Evolutionary conservation across 129 eudicot species (phyloP).

Genomic region (Lactuca sativa): DNA sequence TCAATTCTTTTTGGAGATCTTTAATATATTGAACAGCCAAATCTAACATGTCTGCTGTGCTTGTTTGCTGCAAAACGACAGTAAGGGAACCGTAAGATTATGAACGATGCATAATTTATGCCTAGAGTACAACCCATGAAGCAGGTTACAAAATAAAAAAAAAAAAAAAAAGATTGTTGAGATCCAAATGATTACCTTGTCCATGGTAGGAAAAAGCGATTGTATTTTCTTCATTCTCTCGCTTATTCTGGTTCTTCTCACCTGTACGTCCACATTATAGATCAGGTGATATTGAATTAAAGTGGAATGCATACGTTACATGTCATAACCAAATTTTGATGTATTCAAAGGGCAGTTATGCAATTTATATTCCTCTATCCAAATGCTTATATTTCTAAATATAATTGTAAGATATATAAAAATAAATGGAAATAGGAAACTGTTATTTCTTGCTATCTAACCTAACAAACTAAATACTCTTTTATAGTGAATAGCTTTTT

Average conservation of each 20-base stretch:
- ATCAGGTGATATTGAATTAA: not conserved
- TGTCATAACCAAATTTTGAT: too few relatives aligned
- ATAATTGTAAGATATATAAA: too few relatives aligned
- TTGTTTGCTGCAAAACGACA: constrained; percentile 69
- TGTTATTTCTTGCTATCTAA: too few relatives aligned
- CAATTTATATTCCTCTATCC: too few relatives aligned
- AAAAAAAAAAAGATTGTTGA: not conserved
- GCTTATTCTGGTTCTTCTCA: constrained; percentile 81
- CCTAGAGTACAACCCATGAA: not conserved
- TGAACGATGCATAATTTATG: not conserved
- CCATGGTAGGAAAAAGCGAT: constrained; percentile 88
- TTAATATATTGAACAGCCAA: constrained; percentile 84
- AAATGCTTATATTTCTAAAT: too few relatives aligned
- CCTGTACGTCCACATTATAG: constrained; percentile 31
- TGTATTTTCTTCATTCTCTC: constrained; percentile 88
- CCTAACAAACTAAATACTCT: too few relatives aligned
- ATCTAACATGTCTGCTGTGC: constrained; percentile 93
- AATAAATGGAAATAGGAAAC: too few relatives aligned
- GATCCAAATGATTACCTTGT: constrained; percentile 61
- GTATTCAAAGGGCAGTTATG: too few relatives aligned
- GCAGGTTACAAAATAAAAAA: not conserved
- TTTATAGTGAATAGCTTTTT: too few relatives aligned
- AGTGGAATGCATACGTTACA: too few relatives aligned
- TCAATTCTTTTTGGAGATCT: constrained; percentile 73
- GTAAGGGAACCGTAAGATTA: not conserved